Conservation (phyloP, 352 stramenopile species). For the Globisporangium ultimum region DNA sequence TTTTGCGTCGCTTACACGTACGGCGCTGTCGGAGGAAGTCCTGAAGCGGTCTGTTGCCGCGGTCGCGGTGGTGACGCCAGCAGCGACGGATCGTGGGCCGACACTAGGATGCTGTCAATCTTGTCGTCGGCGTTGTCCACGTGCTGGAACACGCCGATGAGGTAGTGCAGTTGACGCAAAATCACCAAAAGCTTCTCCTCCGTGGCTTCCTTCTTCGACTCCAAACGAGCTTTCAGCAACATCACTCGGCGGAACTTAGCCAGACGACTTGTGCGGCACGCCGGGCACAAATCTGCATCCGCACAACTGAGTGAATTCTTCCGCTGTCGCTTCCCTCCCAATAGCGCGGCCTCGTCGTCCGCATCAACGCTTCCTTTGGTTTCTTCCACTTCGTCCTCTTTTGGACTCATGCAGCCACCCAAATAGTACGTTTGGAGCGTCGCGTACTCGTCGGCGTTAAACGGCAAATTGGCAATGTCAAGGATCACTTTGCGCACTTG, state of each 20-base stretch:
- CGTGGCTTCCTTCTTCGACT: slow-evolving; percentile 31
- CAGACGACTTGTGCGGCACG: slow-evolving; percentile 47
- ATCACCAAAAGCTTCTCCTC: slow-evolving; percentile 47
- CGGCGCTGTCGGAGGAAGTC: slow-evolving; percentile 6
- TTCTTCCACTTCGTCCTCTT: slow-evolving; percentile 11
- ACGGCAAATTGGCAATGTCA: slow-evolving; percentile 60
- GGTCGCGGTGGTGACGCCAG: slow-evolving; percentile 15
- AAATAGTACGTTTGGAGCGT: slow-evolving; percentile 64
- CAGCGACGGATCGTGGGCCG: slow-evolving; percentile 35
- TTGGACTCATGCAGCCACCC: slow-evolving; percentile 37
- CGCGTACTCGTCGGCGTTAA: slow-evolving; percentile 61
- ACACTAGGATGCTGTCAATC: slow-evolving; percentile 56
- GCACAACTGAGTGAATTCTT: slow-evolving; percentile 5
- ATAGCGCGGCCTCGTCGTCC: too few relatives aligned
- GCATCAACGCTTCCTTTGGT: not conserved
- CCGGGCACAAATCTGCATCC: slow-evolving; percentile 22
- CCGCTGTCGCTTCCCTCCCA: too few relatives aligned
- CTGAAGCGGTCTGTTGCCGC: slow-evolving; percentile 14
- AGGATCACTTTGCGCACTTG: slow-evolving; percentile 65
- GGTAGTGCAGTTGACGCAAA: slow-evolving; percentile 69
- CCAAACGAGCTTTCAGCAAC: slow-evolving; percentile 44
- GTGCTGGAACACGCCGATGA: slow-evolving; percentile 69
- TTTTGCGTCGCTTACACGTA: not conserved
- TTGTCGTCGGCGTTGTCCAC: slow-evolving; percentile 53
- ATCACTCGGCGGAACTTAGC: slow-evolving; percentile 56